Base-by-base conservation (phyloP, 2,329 filamentous ascomycete genomes). In the Pseudonectria foliicola region DNA sequence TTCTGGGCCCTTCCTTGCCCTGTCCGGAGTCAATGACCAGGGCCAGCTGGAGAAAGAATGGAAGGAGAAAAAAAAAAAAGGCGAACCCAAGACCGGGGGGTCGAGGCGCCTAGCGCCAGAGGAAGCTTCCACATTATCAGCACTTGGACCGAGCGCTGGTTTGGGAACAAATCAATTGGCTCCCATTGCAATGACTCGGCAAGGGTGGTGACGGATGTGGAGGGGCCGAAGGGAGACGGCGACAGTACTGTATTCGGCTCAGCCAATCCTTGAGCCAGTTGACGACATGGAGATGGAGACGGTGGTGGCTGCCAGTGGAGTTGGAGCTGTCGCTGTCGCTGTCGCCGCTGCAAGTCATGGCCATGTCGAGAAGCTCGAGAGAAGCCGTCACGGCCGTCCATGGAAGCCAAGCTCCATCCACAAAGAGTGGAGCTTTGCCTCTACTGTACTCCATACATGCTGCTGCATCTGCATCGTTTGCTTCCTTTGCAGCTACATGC, bases 161-260 rank as follows among this genome's bases (percentile, higher is more conserved):
- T 39, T 35, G 33, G 34, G 39, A 40, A 36, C 49, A 52, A 51
- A 52, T 52, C 49, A 52, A 52, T 49, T 52, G 45, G 49, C 40
- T 49, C 45, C 47, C 44, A 51, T 48, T 51, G 49, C 49, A 52
- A 52, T 52, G 49, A 52, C 49, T 52, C 49, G 49, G 39, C 46
- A 48, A 42, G 46, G 49, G 45, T 47, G 38, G 38, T 43, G 39
- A 31, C 36, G 43, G 39, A 30, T 36, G 37, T 41, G 41, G 46
- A 39, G 46, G 43, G 32, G 30, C 39, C 38, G 37, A 47, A 37
- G 36, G 13, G 25, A 5, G 13, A 27, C 25, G 12, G n/a, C 27
- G 27, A 29, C n/a, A 13, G 29, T 16, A 24, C 29, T 13, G 18
- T 16, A 21, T 24, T 12, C n/a, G n/a, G n/a, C n/a, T n/a, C n/a